Evolutionary conservation across 1,284 basidiomycete genomes (phyloP), one percentile per base, ranked within the genome.

Genomic region (Blastosporella zonata): DNA sequence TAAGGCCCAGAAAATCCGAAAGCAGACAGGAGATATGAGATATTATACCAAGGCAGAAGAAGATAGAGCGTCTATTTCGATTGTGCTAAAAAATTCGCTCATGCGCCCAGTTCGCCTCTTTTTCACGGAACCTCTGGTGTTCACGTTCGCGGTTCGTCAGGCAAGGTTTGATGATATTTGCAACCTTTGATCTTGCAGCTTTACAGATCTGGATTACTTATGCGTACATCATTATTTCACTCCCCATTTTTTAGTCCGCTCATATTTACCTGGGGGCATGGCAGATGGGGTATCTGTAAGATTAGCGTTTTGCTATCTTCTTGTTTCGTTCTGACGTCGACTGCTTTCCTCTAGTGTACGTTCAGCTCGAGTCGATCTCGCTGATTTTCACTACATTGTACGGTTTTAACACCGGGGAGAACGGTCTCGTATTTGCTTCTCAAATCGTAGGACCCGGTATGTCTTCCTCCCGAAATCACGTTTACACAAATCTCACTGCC

Each of bases 181-280:
- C 27, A 31, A n/a, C 5, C 21, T 10, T 43, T 13, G 20, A 29
- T 12, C 13, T 21, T 13, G 1, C 21, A 6, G 13, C 20, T 31
- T 13, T 43, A 31, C 18, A 43, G 41, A 43, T 43, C 9, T 43
- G 41, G 41, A 43, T 33, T 6, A 43, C 41, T 21, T 43, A 43
- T 21, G 41, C 41, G 41, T 43, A 43, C 2, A 13, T 33, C 18
- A 12, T 33, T n/a, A 6, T 25, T 37, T 37, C 20, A 18, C 12
- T 23, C 39, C n/a, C 28, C 28, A 29, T 33, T 31, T 6, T 42
- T 17, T n/a, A 23, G 10, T 18, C 25, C 3, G 9, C 21, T n/a
- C 15, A 10, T n/a, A 23, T 28, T 23, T 7, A 31, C 29, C 13
- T 7, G 3, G 8, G 7, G 28, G n/a, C 18, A 17, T 33, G 9